These are phyloP conservation scores for Aspergillus chevalieri DNA, from an alignment of 2,329 filamentous ascomycete species.

Conservation along the genomic window DNA sequence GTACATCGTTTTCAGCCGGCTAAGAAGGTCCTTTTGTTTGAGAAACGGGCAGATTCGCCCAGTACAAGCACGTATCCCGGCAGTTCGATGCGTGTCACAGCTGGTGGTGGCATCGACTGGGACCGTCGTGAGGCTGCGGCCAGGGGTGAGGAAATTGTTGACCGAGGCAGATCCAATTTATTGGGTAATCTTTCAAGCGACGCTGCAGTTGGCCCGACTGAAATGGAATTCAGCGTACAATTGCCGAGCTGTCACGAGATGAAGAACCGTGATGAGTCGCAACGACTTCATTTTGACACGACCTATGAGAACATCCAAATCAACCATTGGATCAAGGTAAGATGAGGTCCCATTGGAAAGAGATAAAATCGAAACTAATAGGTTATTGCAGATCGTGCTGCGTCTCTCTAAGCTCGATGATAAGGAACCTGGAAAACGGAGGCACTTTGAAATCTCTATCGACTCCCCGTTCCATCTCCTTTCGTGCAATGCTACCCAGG, in stretches of 20 bases:
- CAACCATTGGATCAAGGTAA: slow-evolving; percentile 92
- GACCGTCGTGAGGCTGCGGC: slow-evolving; percentile 53
- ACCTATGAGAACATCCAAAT: slow-evolving; percentile 93
- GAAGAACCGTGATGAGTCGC: slow-evolving; percentile 60
- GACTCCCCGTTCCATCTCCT: slow-evolving; percentile 92
- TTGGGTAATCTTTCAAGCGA: slow-evolving; percentile 75
- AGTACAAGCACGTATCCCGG: slow-evolving; percentile 66
- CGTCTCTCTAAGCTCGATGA: slow-evolving; percentile 78
- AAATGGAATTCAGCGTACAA: slow-evolving; percentile 92
- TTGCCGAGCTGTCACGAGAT: slow-evolving; percentile 83
- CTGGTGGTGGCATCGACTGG: slow-evolving; percentile 73
- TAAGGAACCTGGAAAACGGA: slow-evolving; percentile 68
- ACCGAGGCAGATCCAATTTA: slow-evolving; percentile 59
- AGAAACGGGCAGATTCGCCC: slow-evolving; percentile 76
- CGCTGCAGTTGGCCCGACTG: slow-evolving; percentile 74
- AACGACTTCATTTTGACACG: slow-evolving; percentile 76
- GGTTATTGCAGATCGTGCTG: slow-evolving; percentile 67
- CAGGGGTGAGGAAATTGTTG: slow-evolving; percentile 49
- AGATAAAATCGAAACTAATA: slow-evolving; percentile 7
- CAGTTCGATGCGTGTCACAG: slow-evolving; percentile 68
- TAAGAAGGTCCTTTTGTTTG: slow-evolving; percentile 77
- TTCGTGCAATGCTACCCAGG: slow-evolving; percentile 85
- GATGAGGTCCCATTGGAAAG: slow-evolving; percentile 15
- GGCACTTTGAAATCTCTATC: slow-evolving; percentile 94
- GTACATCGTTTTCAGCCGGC: slow-evolving; percentile 80